Base-by-base conservation (phyloP, 2,329 filamentous ascomycete genomes). In the Alternaria sp. region DNA sequence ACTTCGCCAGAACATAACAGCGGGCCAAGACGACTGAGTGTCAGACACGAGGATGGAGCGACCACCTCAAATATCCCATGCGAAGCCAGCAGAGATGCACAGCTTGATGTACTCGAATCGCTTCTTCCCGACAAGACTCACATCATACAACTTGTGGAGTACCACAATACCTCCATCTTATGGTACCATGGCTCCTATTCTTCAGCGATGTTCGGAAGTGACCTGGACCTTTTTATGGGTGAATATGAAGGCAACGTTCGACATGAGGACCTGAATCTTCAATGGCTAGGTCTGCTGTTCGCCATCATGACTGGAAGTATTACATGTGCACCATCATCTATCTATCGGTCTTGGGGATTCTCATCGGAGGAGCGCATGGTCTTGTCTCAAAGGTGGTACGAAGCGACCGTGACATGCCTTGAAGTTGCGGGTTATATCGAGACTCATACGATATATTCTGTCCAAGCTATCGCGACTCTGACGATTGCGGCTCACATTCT, bases 401-500 rank as follows among this genome's bases (percentile, higher is more conserved):
- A 80, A 42, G 81, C 81, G 3, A 75, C 76, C 3, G 68, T 81
- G 4, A 75, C 76, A 2, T 82, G 81, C 62, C 71, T 84, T 5
- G 80, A 82, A 44, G 68, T 76, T 8, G 81, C 76, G 5, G 74
- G 80, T 39, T 84, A 81, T 54, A 81, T 79, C 57, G 81, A 52
- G 41, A 47, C 26, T 11, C 66, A 70, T 61, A 80, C 79, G 12
- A 74, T 83, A 2, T 77, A 80, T 46, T 78, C 80, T 0, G 76
- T 82, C 3, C 77, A 83, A 68, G 78, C 81, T 8, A 81, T 84
- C 36, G 73, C 80, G 2, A 81, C 78, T 1, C 68, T 81, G 24
- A 83, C 81, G 5, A 81, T 83, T 20, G 77, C 79, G 7, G 82
- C 81, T 3, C 82, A 84, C 58, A 70, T 80, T n/a, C 70, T 84